These are phyloP conservation scores for Tylopilus sp. DNA, from an alignment of 768 basidiomycete genomes.

Conservation along the genomic window DNA sequence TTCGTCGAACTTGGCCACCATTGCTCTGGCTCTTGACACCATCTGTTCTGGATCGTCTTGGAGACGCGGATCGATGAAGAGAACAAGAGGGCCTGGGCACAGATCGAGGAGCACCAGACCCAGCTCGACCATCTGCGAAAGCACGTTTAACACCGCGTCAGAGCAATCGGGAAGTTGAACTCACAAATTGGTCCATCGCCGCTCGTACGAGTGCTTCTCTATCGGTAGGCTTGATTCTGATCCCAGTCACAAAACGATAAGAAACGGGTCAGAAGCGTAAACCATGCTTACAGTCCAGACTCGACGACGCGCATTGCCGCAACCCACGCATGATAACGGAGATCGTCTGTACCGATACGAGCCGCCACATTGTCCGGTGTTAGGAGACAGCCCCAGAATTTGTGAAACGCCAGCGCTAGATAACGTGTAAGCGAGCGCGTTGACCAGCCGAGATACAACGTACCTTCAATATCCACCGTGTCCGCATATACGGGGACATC, in stretches of 20 bases:
- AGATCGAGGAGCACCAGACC: constrained; percentile 42
- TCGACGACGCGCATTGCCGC: constrained; percentile 31
- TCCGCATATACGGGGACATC: constrained; percentile 33
- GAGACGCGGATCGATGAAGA: constrained; percentile 50
- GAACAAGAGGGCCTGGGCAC: constrained; percentile 46
- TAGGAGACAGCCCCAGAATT: constrained; percentile 33
- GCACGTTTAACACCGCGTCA: not conserved
- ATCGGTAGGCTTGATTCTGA: constrained; percentile 14
- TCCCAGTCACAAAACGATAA: not conserved
- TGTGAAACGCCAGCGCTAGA: constrained; percentile 33
- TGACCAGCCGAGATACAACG: constrained; percentile 10
- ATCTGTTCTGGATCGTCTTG: constrained; percentile 37
- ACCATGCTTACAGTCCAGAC: constrained; percentile 14
- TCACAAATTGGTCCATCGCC: constrained; percentile 31
- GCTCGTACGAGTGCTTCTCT: constrained; percentile 17
- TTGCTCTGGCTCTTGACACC: constrained; percentile 39
- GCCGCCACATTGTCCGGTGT: constrained; percentile 33
- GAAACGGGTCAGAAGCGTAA: not conserved
- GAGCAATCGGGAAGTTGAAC: constrained; percentile 6
- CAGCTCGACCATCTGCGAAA: constrained; percentile 49
- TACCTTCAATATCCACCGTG: constrained; percentile 44
- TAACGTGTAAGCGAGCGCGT: not conserved
- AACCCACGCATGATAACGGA: constrained; percentile 35
- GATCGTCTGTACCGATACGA: constrained; percentile 22
- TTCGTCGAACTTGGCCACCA: constrained; percentile 40